Conservation (phyloP, 495 filamentous ascomycete genomes). For the Tuber magnatum region DNA sequence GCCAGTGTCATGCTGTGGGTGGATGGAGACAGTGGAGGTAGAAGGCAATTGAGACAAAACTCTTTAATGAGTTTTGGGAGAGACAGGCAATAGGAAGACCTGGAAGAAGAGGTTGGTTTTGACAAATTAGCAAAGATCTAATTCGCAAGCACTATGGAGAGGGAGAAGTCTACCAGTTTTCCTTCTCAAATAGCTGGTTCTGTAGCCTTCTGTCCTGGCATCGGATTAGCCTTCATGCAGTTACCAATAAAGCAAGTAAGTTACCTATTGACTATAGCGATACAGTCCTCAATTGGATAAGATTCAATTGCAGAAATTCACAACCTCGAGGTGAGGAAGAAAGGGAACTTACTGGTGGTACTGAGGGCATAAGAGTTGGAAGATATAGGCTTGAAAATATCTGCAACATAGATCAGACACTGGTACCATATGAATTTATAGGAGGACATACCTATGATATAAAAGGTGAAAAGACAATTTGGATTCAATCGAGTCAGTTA, state of each 20-base stretch:
- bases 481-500: background rate
- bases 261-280: no score
- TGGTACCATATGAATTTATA: background rate
- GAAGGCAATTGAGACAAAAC: background rate
- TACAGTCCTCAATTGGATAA: background rate
- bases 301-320: no score
- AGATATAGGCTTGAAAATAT: background rate
- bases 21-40: no score
- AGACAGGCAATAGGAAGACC: background rate
- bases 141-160: background rate
- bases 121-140: no score
- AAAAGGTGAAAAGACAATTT: background rate
- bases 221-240: background rate
- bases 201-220: background rate
- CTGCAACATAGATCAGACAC: background rate
- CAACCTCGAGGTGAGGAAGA: background rate
- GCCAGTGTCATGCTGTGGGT: no score
- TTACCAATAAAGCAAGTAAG: background rate
- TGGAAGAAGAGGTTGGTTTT: background rate
- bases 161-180: background rate
- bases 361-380: background rate
- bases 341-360: background rate
- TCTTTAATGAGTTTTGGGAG: background rate
- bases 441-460: background rate
- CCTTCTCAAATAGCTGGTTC: slow-evolving; percentile 2